These are phyloP conservation scores for Pugionium cornutum DNA, from an alignment of 345 rosid genomes.

Conservation along the genomic window DNA sequence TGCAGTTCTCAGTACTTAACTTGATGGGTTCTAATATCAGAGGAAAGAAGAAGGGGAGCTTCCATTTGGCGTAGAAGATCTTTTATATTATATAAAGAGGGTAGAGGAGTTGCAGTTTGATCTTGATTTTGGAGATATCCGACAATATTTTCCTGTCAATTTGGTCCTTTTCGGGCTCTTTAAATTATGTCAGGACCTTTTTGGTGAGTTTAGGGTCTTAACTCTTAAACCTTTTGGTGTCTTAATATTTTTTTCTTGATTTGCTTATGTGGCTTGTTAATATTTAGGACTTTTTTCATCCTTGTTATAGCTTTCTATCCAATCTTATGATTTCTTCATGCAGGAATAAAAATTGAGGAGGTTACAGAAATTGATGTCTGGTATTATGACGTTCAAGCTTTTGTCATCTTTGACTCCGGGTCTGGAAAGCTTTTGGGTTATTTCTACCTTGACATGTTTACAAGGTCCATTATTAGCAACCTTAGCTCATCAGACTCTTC, in stretches of 20 bases:
- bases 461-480: slow-evolving; percentile 51
- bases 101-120: slow-evolving; percentile 78
- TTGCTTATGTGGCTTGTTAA: slow-evolving; percentile 5
- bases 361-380: slow-evolving; percentile 65
- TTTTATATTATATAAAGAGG: slow-evolving; percentile 76
- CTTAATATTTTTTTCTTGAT: not conserved
- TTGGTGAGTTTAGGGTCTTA: slow-evolving; percentile 52
- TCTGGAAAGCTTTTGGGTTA: slow-evolving; percentile 83
- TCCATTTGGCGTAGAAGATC: slow-evolving; percentile 84
- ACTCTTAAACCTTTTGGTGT: slow-evolving; percentile 15
- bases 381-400: slow-evolving; percentile 68
- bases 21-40: slow-evolving; percentile 46
- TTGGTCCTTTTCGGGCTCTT: slow-evolving; percentile 88
- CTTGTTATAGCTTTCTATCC: slow-evolving; percentile 14
- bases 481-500: slow-evolving; percentile 27
- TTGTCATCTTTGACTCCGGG: slow-evolving; percentile 74
- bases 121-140: slow-evolving; percentile 74
- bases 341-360: slow-evolving; percentile 86
- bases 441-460: slow-evolving; percentile 84
- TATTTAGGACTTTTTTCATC: not conserved
- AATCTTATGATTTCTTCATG: slow-evolving; percentile 27
- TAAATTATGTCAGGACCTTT: slow-evolving; percentile 86
- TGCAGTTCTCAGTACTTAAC: slow-evolving; percentile 27
- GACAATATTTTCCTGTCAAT: slow-evolving; percentile 76
- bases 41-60: slow-evolving; percentile 85